Conservation (phyloP, 306 rosid genomes). For the Rubus parviflorus region DNA sequence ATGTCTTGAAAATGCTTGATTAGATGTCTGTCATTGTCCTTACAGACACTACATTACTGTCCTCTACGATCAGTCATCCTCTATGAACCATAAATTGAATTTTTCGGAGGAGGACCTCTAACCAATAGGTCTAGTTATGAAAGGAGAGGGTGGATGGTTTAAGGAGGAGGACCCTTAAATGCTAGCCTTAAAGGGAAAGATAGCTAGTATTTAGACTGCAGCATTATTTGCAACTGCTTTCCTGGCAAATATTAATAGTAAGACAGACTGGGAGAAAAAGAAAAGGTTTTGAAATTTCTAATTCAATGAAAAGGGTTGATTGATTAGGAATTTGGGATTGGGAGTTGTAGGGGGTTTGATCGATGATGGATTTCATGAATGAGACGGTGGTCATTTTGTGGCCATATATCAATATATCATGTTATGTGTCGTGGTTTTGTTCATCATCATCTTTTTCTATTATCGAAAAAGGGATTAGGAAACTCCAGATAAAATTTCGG, state of each 20-base stretch:
- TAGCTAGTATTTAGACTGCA: not conserved
- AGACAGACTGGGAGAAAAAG: not conserved
- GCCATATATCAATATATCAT: not conserved
- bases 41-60: not conserved
- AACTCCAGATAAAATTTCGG: too few species aligned
- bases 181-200: not conserved
- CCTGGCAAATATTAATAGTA: not conserved
- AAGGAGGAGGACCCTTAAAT: not conserved
- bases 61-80: not conserved
- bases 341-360: not conserved
- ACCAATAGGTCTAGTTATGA: not conserved
- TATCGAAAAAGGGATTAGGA: too few species aligned
- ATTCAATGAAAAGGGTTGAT: not conserved
- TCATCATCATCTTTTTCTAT: not conserved
- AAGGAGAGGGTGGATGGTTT: not conserved
- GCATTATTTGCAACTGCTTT: not conserved
- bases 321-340: not conserved
- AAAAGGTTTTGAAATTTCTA: not conserved
- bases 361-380: not conserved
- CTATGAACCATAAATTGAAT: not conserved
- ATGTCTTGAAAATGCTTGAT: slow-evolving; percentile 1
- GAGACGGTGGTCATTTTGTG: not conserved
- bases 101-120: not conserved
- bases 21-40: not conserved
- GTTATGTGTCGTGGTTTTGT: not conserved